Conservation (phyloP, 441 rosid species). For the Syzygium malaccense region DNA sequence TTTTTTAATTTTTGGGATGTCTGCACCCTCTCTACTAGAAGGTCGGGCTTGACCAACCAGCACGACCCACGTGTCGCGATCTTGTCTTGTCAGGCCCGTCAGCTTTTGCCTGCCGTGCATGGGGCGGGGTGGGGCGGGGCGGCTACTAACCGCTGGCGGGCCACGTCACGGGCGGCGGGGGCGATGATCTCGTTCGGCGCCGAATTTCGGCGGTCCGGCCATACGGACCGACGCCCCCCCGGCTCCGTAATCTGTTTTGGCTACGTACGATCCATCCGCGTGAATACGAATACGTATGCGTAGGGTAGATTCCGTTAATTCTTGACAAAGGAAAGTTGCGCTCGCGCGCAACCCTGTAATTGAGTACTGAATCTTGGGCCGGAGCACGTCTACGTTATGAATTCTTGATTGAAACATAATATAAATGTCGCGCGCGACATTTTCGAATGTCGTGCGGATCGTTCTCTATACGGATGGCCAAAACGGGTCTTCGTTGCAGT, state of each 20-base stretch:
- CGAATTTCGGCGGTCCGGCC: not conserved
- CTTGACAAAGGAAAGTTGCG: not conserved
- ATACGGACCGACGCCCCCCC: not conserved
- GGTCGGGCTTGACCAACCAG: not conserved
- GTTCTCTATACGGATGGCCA: rapidly evolving
- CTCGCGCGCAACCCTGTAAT: rapidly evolving
- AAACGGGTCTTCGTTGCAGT: rapidly evolving
- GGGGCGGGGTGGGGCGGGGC: too few species aligned
- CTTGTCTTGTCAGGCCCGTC: not conserved
- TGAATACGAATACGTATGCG: not conserved
- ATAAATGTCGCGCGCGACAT: rapidly evolving
- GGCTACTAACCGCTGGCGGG: not conserved
- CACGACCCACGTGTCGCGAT: not conserved
- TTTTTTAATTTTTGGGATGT: not conserved
- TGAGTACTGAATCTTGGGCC: not conserved
- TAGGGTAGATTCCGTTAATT: not conserved
- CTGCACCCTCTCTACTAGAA: not conserved
- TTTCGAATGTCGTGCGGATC: not conserved
- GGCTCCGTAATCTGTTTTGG: not conserved
- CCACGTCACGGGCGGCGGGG: not conserved
- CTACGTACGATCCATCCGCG: not conserved
- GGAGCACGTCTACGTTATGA: rapidly evolving
- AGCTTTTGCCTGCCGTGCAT: not conserved
- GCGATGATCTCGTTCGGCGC: not conserved
- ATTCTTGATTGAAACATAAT: not conserved